Evolutionary conservation across 371 early-diverging fungal genomes (phyloP), one percentile per base, ranked within the genome.

Genomic region (Actinomucor elegans): DNA sequence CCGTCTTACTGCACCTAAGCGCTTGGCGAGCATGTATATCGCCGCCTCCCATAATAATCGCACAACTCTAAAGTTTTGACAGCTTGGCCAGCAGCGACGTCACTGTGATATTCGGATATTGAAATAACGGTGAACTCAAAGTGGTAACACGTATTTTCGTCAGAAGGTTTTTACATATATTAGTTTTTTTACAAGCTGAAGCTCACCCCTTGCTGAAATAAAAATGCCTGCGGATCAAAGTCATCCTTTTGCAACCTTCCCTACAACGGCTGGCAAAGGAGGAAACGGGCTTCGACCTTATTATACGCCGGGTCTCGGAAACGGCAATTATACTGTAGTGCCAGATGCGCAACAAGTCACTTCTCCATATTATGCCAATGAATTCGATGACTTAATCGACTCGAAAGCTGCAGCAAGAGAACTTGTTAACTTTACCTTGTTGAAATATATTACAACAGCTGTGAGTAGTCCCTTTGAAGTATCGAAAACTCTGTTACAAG

Each of bases 401-500:
- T 73, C 79, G 2, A 69, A 66, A 28, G 72, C 65, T 10, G 80
- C 83, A 8, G 79, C 83, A 5, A 71, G 73, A 41, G 85, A 85
- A 57, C 66, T 88, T 3, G 62, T 81, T 50, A 81, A 78, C 55
- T 87, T 83, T 64, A 85, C 88, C 0, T 72, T 87, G 4, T 52
- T 88, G 14, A 83, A 90, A 59, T 90, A 73, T 50, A 51, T 90
- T 9, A 81, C 88, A 0, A 73, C 83, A 0, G 85, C 89, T 42
- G 41, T 88, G 6, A 74, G 84, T 11, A 79, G 82, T 11, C 94
- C 94, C 0, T 89, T 91, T 54, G 89, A 86, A 55, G 84, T 86
- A 2, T 83, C 84, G 2, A 86, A 84, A 45, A 93, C 90, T 7
- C 64, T 94, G 18, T 61, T 91, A 37, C 92, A 92, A 69, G 87